A percentile compares a stretch with the other conserved stretches of the same genome.
phyloP scores from a whole-genome alignment of 2,329 filamentous ascomycete species.

The Ophiognomonia clavigignenti-juglandacearum region DNA sequence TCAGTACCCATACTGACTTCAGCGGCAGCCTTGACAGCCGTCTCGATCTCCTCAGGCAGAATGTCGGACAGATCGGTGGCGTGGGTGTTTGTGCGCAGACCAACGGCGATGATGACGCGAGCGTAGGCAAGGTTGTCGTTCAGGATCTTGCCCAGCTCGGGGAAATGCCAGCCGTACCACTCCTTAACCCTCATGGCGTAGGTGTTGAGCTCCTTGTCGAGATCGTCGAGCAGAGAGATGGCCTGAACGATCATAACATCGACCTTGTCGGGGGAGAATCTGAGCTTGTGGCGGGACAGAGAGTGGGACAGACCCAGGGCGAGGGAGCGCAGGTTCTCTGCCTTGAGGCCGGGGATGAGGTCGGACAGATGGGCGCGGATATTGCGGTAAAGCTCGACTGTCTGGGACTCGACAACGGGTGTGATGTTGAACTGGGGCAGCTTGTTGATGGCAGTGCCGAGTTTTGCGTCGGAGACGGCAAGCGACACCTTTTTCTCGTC shows the following conservation, averaged over 20 bases:
- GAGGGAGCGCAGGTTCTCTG: conserved; percentile 89
- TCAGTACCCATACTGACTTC: conserved; percentile 99
- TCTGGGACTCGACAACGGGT: conserved; percentile 73
- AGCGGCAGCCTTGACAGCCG: conserved; percentile 84
- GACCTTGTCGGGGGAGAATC: conserved; percentile 98
- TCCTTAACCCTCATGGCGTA: conserved; percentile 99
- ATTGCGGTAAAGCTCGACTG: conserved; percentile 86
- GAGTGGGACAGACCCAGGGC: conserved; percentile 94
- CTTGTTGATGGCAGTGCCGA: conserved; percentile 88
- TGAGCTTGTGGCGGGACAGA: conserved; percentile 93
- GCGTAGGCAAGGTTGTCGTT: conserved; percentile 96
- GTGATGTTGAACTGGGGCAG: conserved; percentile 83
- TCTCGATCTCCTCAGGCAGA: conserved; percentile 91
- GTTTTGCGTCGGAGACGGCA: conserved; percentile 88
- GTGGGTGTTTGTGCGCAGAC: conserved; percentile 77
- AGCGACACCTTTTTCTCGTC: conserved; percentile 96
- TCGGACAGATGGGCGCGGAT: conserved; percentile 88
- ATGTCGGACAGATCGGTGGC: conserved; percentile 80
- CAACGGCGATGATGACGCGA: conserved; percentile 80
- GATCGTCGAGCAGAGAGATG: conserved; percentile 86
- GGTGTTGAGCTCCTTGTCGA: conserved; percentile 98
- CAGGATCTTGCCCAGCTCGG: conserved; percentile 93
- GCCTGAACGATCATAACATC: conserved; percentile 99
- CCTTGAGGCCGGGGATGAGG: conserved; percentile 81
- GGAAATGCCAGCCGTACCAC: conserved; percentile 99